Evolutionary conservation across 2,329 filamentous ascomycete genomes (phyloP).

Genomic region (Penicillium corylophilum): DNA sequence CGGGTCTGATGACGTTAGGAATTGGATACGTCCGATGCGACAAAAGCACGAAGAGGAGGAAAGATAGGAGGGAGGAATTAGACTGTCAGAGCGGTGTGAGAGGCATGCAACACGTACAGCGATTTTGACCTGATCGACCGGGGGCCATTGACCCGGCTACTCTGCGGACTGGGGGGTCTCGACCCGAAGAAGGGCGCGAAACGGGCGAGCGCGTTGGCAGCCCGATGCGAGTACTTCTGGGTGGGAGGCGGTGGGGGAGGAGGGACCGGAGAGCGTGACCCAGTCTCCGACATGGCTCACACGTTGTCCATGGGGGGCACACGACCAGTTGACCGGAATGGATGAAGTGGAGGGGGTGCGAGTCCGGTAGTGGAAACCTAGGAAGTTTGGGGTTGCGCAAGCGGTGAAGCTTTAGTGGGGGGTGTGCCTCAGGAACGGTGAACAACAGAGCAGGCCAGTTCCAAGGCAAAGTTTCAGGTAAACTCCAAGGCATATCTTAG

Average conservation of each 20-base stretch:
- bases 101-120: constrained; percentile 33
- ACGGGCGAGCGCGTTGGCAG: constrained; percentile 50
- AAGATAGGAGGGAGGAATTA: background rate
- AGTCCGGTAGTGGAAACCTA: background rate
- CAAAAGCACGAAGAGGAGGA: constrained; percentile 8
- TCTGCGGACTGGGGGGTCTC: constrained; percentile 54
- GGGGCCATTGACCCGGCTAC: constrained; percentile 28
- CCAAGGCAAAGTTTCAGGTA: background rate
- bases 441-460: background rate
- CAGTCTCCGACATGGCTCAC: constrained; percentile 29
- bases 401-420: constrained; percentile 9
- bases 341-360: constrained; percentile 5
- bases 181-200: constrained; percentile 56
- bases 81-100: constrained; percentile 13
- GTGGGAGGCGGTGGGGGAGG: constrained; percentile 38
- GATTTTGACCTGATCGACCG: constrained; percentile 40
- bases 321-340: constrained; percentile 26
- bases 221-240: constrained; percentile 44
- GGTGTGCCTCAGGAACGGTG: background rate
- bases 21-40: constrained; percentile 9
- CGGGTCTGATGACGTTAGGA: constrained; percentile 38
- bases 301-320: constrained; percentile 25
- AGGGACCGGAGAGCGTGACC: constrained; percentile 32
- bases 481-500: background rate
- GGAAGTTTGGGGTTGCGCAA: constrained; percentile 7